Percentiles rank a stretch among this genome's conserved stretches.
These are phyloP conservation scores for Lachnellula subtilissima DNA, from an alignment of 2,329 filamentous ascomycete genomes.

Conservation along the genomic window DNA sequence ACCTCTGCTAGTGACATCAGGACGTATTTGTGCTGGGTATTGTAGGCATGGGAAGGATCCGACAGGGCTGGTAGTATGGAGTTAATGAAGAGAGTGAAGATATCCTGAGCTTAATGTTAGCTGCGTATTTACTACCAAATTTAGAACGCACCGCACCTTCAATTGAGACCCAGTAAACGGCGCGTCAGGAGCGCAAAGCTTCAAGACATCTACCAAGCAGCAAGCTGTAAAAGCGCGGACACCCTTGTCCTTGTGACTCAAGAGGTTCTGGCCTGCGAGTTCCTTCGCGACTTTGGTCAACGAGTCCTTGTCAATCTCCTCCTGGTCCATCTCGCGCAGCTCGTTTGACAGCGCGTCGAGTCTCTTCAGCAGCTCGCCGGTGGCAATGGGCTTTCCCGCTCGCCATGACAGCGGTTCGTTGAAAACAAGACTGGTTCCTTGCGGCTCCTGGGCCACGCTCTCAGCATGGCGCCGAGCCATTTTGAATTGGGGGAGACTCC, in stretches of 20 bases:
- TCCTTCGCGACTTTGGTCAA: constrained; percentile 79
- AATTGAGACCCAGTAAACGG: constrained; percentile 87
- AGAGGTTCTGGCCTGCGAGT: constrained; percentile 72
- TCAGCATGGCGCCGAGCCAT: constrained; percentile 33
- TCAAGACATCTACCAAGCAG: constrained; percentile 88
- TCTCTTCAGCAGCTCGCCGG: constrained; percentile 74
- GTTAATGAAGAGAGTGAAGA: constrained; percentile 84
- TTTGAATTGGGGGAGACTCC: constrained; percentile 14
- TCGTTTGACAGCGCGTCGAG: constrained; percentile 79
- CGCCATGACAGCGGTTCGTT: constrained; percentile 85
- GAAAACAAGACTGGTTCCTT: constrained; percentile 60
- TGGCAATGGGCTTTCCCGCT: constrained; percentile 82
- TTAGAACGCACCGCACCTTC: constrained; percentile 57
- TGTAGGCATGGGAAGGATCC: constrained; percentile 84
- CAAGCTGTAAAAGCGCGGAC: constrained; percentile 85
- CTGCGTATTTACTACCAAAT: neutral
- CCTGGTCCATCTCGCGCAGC: constrained; percentile 80
- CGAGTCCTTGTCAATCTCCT: constrained; percentile 77
- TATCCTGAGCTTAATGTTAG: constrained; percentile 56
- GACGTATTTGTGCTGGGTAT: constrained; percentile 88
- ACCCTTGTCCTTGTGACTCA: constrained; percentile 89
- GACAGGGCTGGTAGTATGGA: constrained; percentile 79
- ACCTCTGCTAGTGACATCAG: constrained; percentile 84
- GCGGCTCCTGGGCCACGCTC: constrained; percentile 21
- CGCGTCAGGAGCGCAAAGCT: constrained; percentile 88